phyloP scores from a whole-genome alignment of 164 flowering plant species.

The Magnolia officinalis region DNA sequence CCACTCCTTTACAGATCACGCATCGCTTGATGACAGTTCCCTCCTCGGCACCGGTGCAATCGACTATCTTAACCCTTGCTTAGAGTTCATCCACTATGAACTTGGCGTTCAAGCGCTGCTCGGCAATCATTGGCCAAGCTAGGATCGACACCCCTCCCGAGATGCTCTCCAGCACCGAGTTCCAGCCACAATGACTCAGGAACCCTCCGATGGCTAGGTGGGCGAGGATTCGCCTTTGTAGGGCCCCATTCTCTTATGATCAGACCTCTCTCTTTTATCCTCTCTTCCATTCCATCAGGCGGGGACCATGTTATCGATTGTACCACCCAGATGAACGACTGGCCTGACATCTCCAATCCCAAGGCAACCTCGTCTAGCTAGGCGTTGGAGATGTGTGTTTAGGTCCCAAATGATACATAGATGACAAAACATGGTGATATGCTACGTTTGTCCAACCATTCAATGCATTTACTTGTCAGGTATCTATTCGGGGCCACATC shows the following conservation, averaged over 20 bases:
- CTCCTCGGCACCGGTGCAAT: slow-evolving; percentile 21
- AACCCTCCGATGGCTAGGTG: slow-evolving; percentile 26
- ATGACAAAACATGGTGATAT: slow-evolving; percentile 8
- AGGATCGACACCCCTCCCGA: slow-evolving; percentile 29
- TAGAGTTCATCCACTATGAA: slow-evolving; percentile 29
- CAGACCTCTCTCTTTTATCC: slow-evolving; percentile 25
- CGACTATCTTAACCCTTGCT: slow-evolving; percentile 15
- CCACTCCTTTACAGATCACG: slow-evolving; percentile 27
- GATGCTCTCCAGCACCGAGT: slow-evolving; percentile 32
- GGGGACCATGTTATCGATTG: slow-evolving; percentile 5
- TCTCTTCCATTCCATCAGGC: slow-evolving; percentile 5
- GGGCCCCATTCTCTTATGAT: slow-evolving; percentile 31
- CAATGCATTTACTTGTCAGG: background rate
- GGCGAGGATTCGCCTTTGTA: slow-evolving; percentile 23
- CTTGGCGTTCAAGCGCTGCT: slow-evolving; percentile 29
- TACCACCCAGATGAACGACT: background rate
- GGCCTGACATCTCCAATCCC: slow-evolving; percentile 9
- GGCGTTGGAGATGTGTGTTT: background rate
- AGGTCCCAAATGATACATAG: slow-evolving; percentile 31
- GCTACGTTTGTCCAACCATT: slow-evolving; percentile 20
- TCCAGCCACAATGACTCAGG: slow-evolving; percentile 39
- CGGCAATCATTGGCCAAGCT: slow-evolving; percentile 31
- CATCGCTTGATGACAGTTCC: slow-evolving; percentile 33
- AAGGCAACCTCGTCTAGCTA: background rate
- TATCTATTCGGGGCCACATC: background rate